Evolutionary conservation across 129 eudicot species (phyloP).

Genomic region (Deinandra increscens): DNA sequence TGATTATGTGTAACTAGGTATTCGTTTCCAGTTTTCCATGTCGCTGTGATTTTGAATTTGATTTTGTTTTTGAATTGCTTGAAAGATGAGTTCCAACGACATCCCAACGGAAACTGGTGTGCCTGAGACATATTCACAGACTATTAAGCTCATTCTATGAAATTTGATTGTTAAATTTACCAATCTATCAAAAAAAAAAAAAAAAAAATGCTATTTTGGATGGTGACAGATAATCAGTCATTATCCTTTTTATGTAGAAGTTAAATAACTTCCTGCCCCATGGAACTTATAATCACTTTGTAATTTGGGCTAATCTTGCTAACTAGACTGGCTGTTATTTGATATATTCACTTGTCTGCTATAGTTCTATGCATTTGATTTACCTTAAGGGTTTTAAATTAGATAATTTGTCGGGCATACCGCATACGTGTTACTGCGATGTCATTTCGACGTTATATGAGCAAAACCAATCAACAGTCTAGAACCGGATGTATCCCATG

Average conservation of each 20-base stretch:
- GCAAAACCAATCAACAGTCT: neutral
- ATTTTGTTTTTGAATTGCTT: neutral
- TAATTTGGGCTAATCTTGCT: neutral
- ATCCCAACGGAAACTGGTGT: no score
- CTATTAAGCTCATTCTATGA: neutral
- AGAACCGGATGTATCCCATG: neutral
- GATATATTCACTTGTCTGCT: neutral
- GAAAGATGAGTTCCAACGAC: no score
- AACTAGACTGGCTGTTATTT: neutral
- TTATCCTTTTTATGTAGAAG: neutral
- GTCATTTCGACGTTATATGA: neutral
- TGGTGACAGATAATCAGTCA: neutral
- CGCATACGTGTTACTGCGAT: neutral
- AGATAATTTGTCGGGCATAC: neutral
- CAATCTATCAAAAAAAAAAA: no score
- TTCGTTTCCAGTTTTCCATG: neutral
- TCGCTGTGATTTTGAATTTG: neutral
- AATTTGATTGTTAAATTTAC: neutral
- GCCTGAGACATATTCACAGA: no score
- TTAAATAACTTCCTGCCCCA: neutral
- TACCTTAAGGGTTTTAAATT: neutral
- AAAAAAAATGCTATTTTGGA: neutral
- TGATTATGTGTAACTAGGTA: constrained; percentile 1
- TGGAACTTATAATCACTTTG: neutral
- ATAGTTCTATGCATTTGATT: neutral